Evolutionary conservation across 1,284 basidiomycete genomes (phyloP).

Genomic region (Rhizopogon hawkerae): DNA sequence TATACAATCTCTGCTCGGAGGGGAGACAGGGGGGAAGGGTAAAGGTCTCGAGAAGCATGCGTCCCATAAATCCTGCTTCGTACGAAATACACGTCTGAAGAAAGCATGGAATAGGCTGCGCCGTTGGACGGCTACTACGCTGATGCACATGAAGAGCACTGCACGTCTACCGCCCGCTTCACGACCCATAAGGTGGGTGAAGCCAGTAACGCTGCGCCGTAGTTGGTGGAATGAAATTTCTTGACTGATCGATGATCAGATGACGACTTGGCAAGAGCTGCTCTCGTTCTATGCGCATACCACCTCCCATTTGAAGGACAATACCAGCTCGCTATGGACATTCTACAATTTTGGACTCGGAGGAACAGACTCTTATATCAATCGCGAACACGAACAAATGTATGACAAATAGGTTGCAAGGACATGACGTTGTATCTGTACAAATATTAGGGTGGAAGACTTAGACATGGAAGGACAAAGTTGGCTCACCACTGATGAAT

Average conservation of each 20-base stretch:
- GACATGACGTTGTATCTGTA: too few relatives aligned
- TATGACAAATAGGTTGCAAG: background rate
- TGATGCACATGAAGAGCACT: background rate
- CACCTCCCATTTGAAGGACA: background rate
- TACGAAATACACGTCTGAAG: background rate
- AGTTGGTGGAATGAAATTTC: background rate
- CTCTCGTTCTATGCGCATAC: background rate
- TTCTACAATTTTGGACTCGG: background rate
- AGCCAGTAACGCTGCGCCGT: background rate
- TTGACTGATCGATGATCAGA: background rate
- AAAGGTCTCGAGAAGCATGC: background rate
- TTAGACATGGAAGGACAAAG: too few relatives aligned
- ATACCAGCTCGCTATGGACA: background rate
- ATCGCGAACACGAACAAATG: background rate
- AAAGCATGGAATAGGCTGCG: background rate
- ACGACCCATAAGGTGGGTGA: background rate
- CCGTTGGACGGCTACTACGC: background rate
- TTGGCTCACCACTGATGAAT: too few relatives aligned
- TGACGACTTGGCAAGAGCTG: background rate
- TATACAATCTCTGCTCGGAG: background rate
- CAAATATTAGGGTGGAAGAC: too few relatives aligned
- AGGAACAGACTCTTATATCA: background rate
- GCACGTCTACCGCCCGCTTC: background rate
- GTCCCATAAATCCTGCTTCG: background rate
- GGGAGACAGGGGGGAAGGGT: background rate